phyloP scores from a whole-genome alignment of 306 rosid genomes.

The Quercus cerris region DNA sequence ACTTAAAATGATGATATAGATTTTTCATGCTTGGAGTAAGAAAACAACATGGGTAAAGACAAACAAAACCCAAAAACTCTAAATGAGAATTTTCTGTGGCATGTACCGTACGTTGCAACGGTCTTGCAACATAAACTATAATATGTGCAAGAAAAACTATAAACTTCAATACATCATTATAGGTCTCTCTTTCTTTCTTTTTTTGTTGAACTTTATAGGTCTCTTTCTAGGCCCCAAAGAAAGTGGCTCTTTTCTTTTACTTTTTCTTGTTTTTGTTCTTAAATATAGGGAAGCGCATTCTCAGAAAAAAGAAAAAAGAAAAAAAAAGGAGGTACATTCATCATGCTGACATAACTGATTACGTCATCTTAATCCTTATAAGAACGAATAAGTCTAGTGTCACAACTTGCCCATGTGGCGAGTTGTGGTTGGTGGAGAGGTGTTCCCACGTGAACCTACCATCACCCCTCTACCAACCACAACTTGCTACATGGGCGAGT shows the following conservation, averaged over 20 bases:
- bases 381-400: not conserved
- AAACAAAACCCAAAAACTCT: not conserved
- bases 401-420: too few relatives aligned
- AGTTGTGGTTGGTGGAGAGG: too few relatives aligned
- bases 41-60: not conserved
- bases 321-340: not conserved
- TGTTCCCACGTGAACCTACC: too few relatives aligned
- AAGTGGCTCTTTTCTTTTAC: not conserved
- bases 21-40: not conserved
- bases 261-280: not conserved
- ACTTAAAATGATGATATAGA: not conserved
- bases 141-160: not conserved
- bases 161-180: not conserved
- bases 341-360: conserved; percentile 34
- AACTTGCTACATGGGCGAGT: too few relatives aligned
- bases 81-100: not conserved
- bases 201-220: not conserved
- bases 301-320: not conserved
- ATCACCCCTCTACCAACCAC: too few relatives aligned
- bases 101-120: not conserved
- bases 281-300: not conserved
- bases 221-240: not conserved
- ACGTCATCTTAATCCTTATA: not conserved
- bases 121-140: not conserved
- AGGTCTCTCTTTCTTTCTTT: too few relatives aligned